Conservation (phyloP, 2,329 filamentous ascomycete species). For the Colletotrichum scovillei region DNA sequence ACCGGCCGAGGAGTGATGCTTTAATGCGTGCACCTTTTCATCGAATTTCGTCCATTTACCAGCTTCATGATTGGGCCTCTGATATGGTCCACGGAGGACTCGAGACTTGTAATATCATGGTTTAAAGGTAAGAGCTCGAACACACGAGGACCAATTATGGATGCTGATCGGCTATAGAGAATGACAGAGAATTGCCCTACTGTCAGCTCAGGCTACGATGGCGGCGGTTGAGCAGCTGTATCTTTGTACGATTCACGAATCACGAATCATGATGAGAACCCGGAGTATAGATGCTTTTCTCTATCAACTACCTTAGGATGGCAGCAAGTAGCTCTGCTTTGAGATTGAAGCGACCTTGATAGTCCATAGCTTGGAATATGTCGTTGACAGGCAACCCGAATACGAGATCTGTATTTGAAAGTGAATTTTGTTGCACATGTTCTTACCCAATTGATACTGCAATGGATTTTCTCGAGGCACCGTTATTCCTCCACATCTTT, state of each 20-base stretch:
- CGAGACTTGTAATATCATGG: background rate
- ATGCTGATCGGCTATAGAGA: background rate
- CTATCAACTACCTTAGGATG: background rate
- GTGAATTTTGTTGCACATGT: background rate
- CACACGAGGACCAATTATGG: background rate
- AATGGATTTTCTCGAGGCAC: background rate
- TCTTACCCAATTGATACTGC: background rate
- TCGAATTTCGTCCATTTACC: too few relatives aligned
- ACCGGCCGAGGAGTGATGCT: constrained; percentile 38
- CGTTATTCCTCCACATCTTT: background rate
- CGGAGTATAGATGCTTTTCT: background rate
- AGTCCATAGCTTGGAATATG: background rate
- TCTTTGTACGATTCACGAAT: background rate
- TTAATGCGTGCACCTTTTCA: background rate
- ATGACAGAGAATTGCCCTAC: background rate
- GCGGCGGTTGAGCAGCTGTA: background rate
- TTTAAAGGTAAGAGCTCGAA: background rate
- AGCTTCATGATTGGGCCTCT: background rate
- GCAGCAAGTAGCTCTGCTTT: background rate
- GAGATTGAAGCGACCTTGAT: background rate
- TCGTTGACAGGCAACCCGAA: background rate
- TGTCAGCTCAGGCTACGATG: too few relatives aligned
- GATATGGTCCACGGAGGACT: background rate
- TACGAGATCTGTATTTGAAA: background rate
- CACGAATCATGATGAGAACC: background rate